These are phyloP conservation scores for Solanum paucissectum DNA, from an alignment of 257 asterid genomes.

Conservation along the genomic window DNA sequence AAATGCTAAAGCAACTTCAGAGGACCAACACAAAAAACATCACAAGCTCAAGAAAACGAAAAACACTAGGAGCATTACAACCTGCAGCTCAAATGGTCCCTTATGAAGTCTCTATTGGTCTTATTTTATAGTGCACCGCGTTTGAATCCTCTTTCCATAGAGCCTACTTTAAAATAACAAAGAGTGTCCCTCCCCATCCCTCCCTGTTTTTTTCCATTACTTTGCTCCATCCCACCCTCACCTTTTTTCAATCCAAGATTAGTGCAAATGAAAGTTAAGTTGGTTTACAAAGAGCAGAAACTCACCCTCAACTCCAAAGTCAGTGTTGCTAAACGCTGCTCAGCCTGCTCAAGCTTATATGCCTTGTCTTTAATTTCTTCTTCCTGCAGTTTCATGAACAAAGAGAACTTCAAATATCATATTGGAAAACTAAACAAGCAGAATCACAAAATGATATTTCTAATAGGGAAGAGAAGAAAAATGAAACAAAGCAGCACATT, in stretches of 20 bases:
- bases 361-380: slow-evolving; percentile 70
- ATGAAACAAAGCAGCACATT: neutral
- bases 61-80: neutral
- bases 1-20: neutral
- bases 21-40: neutral
- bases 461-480: neutral
- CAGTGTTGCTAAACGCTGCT: slow-evolving; percentile 74
- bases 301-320: slow-evolving; percentile 77
- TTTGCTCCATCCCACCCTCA: neutral
- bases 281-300: slow-evolving; percentile 1
- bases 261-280: neutral
- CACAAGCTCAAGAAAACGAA: neutral
- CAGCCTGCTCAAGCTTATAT: slow-evolving; percentile 70
- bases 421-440: neutral
- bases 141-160: neutral
- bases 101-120: neutral
- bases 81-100: neutral
- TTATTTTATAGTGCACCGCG: neutral
- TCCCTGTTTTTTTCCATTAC: neutral
- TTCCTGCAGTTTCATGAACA: slow-evolving; percentile 44
- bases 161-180: neutral
- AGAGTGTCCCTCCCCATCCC: neutral
- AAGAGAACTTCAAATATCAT: slow-evolving; percentile 1
- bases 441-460: neutral
- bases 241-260: neutral